Evolutionary conservation across 2,329 filamentous ascomycete genomes (phyloP), one percentile per base, ranked within the genome.

Genomic region (Hymenoscyphus occultus): DNA sequence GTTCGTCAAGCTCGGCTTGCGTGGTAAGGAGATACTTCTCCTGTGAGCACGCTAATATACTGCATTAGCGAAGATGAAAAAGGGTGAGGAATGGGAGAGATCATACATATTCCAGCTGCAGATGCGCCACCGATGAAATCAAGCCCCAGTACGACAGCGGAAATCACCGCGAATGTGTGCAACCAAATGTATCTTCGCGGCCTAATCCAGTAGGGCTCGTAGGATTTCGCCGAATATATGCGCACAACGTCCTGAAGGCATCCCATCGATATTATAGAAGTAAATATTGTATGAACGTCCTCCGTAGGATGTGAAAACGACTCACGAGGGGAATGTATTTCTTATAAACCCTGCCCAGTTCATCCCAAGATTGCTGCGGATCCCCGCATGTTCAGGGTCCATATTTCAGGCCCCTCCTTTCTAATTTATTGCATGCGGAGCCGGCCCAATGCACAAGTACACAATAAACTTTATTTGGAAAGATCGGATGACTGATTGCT

Each of bases 1-100:
- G n/a, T 22, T 54, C n/a, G 48, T 54, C 48, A 22, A 54, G 10
- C 22, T 54, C 48, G 57, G 57, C 48, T 54, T 54, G 48, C n/a
- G 48, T 54, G n/a, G 48, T 54, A 22, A 54, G 48, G 48, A 54
- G 48, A 5, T 54, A 28, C 10, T 19, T 22, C 13, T 28, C 48
- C 22, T 54, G 48, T n/a, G 48, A 22, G 40, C 22, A 60, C 13
- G 35, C 39, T 60, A 10, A 48, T 13, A 28, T 42, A 22, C 10
- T 39, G 0, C 1, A 5, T 54, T 54, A 54, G 48, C 48, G 48
- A 54, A 13, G 13, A 54, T 4, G 1, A 13, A 54, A 51, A 54
- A 13, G 48, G 22, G 45, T 28, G 45, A 28, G 48, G 48, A 54
- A 28, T 54, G n/a, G 10, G 5, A n/a, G n/a, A 58, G 48, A 54